These are phyloP conservation scores for Phytomonas serpens DNA, from an alignment of 208 protist species.

Conservation along the genomic window DNA sequence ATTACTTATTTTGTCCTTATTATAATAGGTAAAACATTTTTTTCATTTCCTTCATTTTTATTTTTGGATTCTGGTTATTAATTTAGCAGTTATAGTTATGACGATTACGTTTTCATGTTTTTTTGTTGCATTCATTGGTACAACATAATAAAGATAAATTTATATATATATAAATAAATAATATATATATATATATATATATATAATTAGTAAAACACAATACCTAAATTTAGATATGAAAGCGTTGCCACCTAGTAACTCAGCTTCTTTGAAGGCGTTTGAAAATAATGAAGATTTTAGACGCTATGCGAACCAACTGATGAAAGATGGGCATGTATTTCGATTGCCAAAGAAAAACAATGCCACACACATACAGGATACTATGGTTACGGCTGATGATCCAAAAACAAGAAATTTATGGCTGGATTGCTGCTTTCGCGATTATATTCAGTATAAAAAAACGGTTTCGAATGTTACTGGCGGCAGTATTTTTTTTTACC, in stretches of 20 bases:
- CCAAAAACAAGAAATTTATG: conserved; percentile 17
- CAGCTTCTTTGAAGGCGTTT: not conserved
- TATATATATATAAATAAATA: conserved; percentile 9
- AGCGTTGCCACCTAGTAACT: not conserved
- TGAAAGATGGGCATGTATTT: not conserved
- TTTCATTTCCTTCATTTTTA: not conserved
- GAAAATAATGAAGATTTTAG: conserved; percentile 3
- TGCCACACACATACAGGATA: not conserved
- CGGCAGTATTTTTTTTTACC: conserved; percentile 14
- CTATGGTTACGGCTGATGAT: conserved; percentile 5
- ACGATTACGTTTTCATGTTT: not conserved
- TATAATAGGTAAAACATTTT: not conserved
- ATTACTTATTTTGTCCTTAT: not conserved
- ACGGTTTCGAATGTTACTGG: conserved; percentile 27
- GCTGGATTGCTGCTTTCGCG: conserved; percentile 57
- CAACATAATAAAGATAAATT: not conserved
- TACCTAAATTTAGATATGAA: not conserved
- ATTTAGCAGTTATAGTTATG: not conserved
- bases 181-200: not conserved
- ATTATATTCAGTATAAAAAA: conserved; percentile 56
- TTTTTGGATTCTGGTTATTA: not conserved
- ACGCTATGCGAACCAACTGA: not conserved
- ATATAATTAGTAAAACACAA: not conserved
- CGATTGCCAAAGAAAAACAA: conserved; percentile 11
- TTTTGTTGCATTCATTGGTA: not conserved